Base-by-base conservation (phyloP, 176 grass and related monocot genomes). In the Leersia perrieri region DNA sequence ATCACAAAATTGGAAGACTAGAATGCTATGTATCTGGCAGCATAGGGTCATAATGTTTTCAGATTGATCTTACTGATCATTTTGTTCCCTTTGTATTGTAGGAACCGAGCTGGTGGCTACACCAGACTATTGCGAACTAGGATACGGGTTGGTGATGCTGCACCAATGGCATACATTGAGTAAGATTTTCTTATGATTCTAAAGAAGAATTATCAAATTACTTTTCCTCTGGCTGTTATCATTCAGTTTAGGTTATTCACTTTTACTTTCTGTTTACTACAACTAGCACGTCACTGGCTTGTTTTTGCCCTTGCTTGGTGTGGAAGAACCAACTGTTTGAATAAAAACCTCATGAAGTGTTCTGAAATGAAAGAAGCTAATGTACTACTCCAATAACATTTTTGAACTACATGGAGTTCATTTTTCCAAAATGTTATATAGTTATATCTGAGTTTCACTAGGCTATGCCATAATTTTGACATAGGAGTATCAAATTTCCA, bases 141-240 rank as follows among this genome's bases (percentile, higher is more conserved):
- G 78, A 98, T 98, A 86, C 81, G 90, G 82, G 73, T 93, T 44
- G 96, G 96, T 15, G 96, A 98, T 87, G 92, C 92, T 64, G 90
- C 96, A 61, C 87, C 90, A 18, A 95, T 98, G 96, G 90, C 92
- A 72, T 95, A 95, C 60, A 98, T 98, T 14, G 92, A 98, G 95
- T 98, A 93, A 87, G 66, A 14, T 74, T n/a, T 36, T 68, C 81
- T 86, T 13, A 73, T 63, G 71, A 18, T 80, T 40, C 85, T 80
- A 27, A 33, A 7, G 11, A 11, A 42, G 32, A 31, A 60, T n/a
- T 14, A 12, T 60, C 22, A 75, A 75, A 22, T 40, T 33, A 72
- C 14, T 51, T 35, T 53, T 76, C 35, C 62, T 26, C 12, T n/a
- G 35, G 5, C 1, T 47, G 15, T 1, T 79, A 20, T 1, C 39